These are phyloP conservation scores for Apostasia shenzhenica DNA, from an alignment of 106 monocot genomes.

Conservation along the genomic window DNA sequence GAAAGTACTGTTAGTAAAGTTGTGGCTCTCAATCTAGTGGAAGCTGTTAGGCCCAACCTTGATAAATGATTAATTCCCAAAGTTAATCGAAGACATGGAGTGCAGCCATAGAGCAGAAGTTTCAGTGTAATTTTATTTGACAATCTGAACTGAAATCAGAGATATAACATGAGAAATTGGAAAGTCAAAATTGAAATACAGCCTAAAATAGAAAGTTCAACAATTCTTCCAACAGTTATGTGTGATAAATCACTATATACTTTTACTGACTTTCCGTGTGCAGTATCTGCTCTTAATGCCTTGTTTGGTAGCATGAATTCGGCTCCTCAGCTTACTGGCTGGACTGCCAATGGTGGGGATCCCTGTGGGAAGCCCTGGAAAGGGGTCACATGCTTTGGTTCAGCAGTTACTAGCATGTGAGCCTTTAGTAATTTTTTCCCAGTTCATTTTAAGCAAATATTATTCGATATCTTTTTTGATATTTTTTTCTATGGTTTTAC, in stretches of 20 bases:
- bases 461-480: background rate
- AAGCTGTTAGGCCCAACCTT: too few species aligned
- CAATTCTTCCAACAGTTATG: background rate
- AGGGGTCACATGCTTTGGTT: constrained; percentile 55
- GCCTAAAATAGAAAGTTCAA: background rate
- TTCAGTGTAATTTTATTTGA: background rate
- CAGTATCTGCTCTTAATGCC: constrained; percentile 52
- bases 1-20: too few species aligned
- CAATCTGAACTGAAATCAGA: background rate
- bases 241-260: background rate
- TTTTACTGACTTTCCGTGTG: constrained; percentile 7
- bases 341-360: constrained; percentile 49
- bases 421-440: background rate
- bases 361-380: constrained; percentile 62
- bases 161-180: too few species aligned
- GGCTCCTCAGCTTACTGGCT: constrained; percentile 47
- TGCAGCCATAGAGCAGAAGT: too few species aligned
- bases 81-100: too few species aligned
- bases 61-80: too few species aligned
- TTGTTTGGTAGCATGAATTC: constrained; percentile 51
- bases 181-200: background rate
- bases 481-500: background rate
- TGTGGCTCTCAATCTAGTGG: too few species aligned
- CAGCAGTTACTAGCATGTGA: constrained; percentile 56
- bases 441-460: background rate